Evolutionary conservation across 1,284 basidiomycete genomes (phyloP), one percentile per base, ranked within the genome.

Genomic region (Ustilago shanxiensis): DNA sequence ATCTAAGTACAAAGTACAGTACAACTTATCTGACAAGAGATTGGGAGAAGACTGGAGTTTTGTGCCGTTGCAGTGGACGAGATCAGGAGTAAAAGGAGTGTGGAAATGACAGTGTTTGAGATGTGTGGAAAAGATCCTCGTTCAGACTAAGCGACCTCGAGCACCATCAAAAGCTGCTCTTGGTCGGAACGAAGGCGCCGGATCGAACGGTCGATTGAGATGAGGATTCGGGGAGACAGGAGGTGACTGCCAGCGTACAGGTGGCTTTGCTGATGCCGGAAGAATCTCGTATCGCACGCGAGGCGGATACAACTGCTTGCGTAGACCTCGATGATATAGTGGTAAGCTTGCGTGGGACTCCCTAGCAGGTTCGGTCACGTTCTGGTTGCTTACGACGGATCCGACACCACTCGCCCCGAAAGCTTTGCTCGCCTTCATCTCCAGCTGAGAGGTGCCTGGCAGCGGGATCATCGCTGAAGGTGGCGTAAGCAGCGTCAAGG

Each of bases 231-330:
- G 47, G 3, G 22, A 49, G n/a, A 26, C 47, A 49, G 22, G 18
- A 33, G 45, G 47, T 3, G 61, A 44, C 3, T 33, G 11, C 37
- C 37, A 28, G 20, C 37, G 33, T 2, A 16, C 11, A n/a, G 24
- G 18, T 9, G 35, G 18, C 11, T 39, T 44, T 9, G 35, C 20
- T 14, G 22, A 11, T 14, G 20, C 26, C 24, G 28, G 35, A 14
- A 24, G 44, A 10, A 54, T 13, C n/a, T 22, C 33, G n/a, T 72
- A 72, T 39, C 57, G 57, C 2, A 72, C 70, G 1, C 70, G 70
- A 14, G 70, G 70, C 0, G 70, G 70, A n/a, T 67, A 67, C 22
- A 47, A 33, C 18, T 64, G 64, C 60, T 72, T 72, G 31, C 70
- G 70, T 18, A 72, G 55, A 33, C 41, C 37, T n/a, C 70, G 70